Percentiles rank a stretch among this genome's conserved stretches.
phyloP scores from a whole-genome alignment of 176 grass and related monocot species.

The Oryza rufipogon region DNA sequence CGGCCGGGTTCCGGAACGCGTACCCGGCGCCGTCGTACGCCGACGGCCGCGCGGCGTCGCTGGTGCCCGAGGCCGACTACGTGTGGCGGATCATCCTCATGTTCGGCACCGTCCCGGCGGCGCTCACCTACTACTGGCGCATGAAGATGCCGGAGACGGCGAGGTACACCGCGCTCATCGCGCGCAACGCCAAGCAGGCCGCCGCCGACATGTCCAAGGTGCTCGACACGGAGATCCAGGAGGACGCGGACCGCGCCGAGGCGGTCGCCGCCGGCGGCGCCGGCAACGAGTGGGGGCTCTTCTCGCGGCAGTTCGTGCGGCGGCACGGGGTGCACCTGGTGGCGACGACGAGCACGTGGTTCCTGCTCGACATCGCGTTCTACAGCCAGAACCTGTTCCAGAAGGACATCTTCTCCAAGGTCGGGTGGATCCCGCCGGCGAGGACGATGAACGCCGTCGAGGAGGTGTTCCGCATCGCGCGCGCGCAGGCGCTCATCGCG shows the following conservation, averaged over 20 bases:
- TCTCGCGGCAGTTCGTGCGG: slow-evolving; percentile 53
- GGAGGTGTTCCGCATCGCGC: slow-evolving; percentile 68
- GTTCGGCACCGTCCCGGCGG: slow-evolving; percentile 61
- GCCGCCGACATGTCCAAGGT: slow-evolving; percentile 76
- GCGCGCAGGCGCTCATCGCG: slow-evolving; percentile 64
- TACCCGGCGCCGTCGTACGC: slow-evolving; percentile 55
- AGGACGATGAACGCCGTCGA: slow-evolving; percentile 63
- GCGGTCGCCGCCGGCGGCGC: background rate
- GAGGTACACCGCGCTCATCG: slow-evolving; percentile 68
- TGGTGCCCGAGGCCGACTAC: slow-evolving; percentile 51
- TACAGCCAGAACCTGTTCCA: slow-evolving; percentile 84
- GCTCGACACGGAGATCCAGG: slow-evolving; percentile 53
- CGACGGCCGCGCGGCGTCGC: slow-evolving; percentile 36
- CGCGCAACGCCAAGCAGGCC: slow-evolving; percentile 61
- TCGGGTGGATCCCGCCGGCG: slow-evolving; percentile 58
- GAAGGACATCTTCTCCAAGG: slow-evolving; percentile 76
- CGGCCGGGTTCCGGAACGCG: slow-evolving; percentile 38
- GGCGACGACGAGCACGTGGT: slow-evolving; percentile 64
- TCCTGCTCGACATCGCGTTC: slow-evolving; percentile 80
- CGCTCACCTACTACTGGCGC: slow-evolving; percentile 78
- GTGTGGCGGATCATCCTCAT: slow-evolving; percentile 74
- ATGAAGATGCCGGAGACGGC: slow-evolving; percentile 88
- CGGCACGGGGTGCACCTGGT: slow-evolving; percentile 67
- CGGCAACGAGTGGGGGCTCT: slow-evolving; percentile 43
- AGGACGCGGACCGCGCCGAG: slow-evolving; percentile 13